Evolutionary conservation across 225 moss, liverwort and hornwort species (phyloP), one percentile per base, ranked within the genome.

Genomic region (Physcomitrellopsis africana): DNA sequence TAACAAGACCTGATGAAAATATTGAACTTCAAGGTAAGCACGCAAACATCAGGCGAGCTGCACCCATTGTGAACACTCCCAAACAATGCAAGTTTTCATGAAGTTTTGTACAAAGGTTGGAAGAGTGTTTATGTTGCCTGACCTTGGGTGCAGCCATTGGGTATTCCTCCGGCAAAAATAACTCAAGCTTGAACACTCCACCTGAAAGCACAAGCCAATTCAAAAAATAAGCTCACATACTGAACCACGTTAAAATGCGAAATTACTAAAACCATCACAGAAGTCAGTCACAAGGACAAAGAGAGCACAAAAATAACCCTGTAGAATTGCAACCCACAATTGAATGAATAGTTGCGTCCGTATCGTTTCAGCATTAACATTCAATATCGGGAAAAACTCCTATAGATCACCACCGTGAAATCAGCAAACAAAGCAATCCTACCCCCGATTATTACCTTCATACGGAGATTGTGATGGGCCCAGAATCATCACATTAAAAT

Each of bases 401-500:
- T 24, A 15, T 23, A 10, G 57, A 57, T 57, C 57, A 57, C 57
- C 57, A 16, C 23, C 32, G 4, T 7, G 32, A 7, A 4, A 37
- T 37, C 32, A 37, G 32, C 1, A 57, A 24, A 22, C 57, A 2
- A 57, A 10, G 57, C 24, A 11, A 56, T 1, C 57, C 23, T 57
- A 57, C 22, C 22, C 56, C 23, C 22, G 11, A 57, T 22, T 11
- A 57, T 22, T 57, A 57, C 23, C 57, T 57, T 57, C 23, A 47
- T 53, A 68, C n/a, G 89, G 92, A 43, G 89, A 87, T 72, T 89
- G 89, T 0, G 92, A 83, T 69, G 89, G 92, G 24, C 92, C 92
- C 75, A 89, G 22, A 62, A 92, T 92, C 92, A 92, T 92, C 42
- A 92, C 87, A 89, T 92, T 92, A 83, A 92, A 92, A 71, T 92